Evolutionary conservation across 441 rosid species (phyloP), one percentile per base, ranked within the genome.

Genomic region (Eruca vesicaria): DNA sequence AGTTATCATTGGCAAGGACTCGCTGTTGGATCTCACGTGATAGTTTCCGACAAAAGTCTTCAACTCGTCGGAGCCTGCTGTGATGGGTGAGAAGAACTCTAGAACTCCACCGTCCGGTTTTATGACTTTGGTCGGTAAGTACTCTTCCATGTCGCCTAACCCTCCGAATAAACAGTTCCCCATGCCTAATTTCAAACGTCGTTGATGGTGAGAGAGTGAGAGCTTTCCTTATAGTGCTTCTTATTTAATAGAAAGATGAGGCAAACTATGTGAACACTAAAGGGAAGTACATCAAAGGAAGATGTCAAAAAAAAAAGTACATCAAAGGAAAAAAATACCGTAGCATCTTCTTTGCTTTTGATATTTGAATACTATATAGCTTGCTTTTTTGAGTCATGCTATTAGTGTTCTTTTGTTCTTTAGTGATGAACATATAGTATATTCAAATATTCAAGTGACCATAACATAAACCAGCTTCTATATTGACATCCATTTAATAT

Each of bases 101-200:
- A 93, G 77, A 66, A 86, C 65, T 28, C 84, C 97, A 3, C 97
- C 95, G 64, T 78, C 80, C 1, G 91, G 75, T 55, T 87, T 85
- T 7, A 79, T 76, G 21, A 93, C 88, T 79, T 84, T 86, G 76
- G 84, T 81, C 18, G 82, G 75, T 31, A 41, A 36, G 71, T 7
- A 48, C 55, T 69, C 86, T 29, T 78, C 81, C 19, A 36, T 74
- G 10, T 82, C 88, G 43, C 88, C 89, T 1, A 82, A 60, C 48
- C 90, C 92, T 82, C 95, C 97, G 61, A 93, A 84, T 48, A 93
- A 73, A 80, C 98, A 93, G 71, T 91, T 90, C 5, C 97, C 97
- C 98, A 93, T 93, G 19, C 64, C n/a, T 50, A 23, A 68, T 60
- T 18, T 33, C 36, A 61, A 75, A 50, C 62, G 57, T 50, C 33